Percentiles rank a stretch among this genome's conserved stretches.
phyloP scores from a whole-genome alignment of 106 monocot genomes.

The Allium sativum region DNA sequence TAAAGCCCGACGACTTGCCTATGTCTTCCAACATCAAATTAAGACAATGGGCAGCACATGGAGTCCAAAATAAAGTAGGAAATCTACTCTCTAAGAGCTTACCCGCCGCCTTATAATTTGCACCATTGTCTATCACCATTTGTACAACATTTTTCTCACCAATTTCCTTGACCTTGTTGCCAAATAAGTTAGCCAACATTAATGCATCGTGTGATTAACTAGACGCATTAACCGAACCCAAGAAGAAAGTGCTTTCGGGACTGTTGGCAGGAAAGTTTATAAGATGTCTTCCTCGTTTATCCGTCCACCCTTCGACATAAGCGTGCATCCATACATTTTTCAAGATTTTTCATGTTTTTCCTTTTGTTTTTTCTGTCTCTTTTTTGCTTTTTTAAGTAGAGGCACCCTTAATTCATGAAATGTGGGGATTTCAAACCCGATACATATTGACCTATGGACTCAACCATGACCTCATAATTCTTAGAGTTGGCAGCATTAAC shows the following conservation, averaged over 20 bases:
- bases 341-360: background rate
- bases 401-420: too few species aligned
- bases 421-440: too few species aligned
- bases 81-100: background rate
- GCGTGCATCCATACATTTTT: background rate
- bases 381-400: too few species aligned
- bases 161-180: background rate
- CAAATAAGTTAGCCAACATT: background rate
- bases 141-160: constrained; percentile 1
- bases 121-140: constrained; percentile 1
- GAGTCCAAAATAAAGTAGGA: constrained; percentile 7
- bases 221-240: background rate
- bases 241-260: background rate
- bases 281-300: background rate
- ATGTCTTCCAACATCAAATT: constrained; percentile 6
- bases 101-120: background rate
- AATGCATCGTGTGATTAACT: background rate
- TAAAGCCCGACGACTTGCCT: background rate
- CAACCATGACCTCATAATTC: too few species aligned
- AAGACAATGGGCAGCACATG: constrained; percentile 4
- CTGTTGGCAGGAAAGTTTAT: constrained; percentile 4
- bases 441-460: too few species aligned
- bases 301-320: constrained; percentile 9
- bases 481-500: too few species aligned
- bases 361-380: too few species aligned